Percentiles rank a stretch among this genome's conserved stretches.
Conservation (phyloP, 1,284 basidiomycete species). For the Pseudozyma sp. region DNA sequence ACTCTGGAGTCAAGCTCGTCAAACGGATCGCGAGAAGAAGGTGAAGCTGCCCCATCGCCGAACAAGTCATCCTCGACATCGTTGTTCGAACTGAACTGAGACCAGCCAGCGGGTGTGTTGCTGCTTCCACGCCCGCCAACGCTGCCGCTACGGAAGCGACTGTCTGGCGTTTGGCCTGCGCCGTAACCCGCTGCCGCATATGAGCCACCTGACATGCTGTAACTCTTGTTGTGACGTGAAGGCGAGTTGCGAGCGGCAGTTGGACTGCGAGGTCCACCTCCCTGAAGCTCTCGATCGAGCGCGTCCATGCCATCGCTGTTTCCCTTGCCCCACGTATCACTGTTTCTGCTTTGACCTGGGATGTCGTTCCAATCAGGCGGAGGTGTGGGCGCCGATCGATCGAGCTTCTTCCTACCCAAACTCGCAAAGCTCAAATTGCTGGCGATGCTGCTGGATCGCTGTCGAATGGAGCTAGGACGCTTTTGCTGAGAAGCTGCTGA, state of each 20-base stretch:
- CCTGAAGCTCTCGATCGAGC: conserved; percentile 61
- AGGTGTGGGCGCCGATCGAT: conserved; percentile 36
- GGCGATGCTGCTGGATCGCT: conserved; percentile 38
- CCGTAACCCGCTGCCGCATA: no score
- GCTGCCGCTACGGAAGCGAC: conserved; percentile 22
- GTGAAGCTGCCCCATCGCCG: background rate
- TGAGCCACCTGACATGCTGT: conserved; percentile 9
- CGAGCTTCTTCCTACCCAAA: conserved; percentile 36
- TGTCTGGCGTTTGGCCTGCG: conserved; percentile 4
- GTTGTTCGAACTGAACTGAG: conserved; percentile 28
- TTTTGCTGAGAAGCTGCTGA: conserved; percentile 32
- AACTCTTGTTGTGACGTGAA: conserved; percentile 18
- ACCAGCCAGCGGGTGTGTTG: conserved; percentile 41
- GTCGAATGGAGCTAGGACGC: conserved; percentile 23
- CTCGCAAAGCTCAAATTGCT: conserved; percentile 44
- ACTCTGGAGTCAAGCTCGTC: conserved; percentile 21
- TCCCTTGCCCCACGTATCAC: conserved; percentile 20
- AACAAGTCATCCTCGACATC: conserved; percentile 34
- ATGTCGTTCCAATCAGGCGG: conserved; percentile 45
- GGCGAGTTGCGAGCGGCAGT: conserved; percentile 24
- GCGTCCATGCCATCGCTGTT: conserved; percentile 46
- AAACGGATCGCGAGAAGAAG: conserved; percentile 25
- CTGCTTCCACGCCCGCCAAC: conserved; percentile 18
- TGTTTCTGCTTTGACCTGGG: conserved; percentile 30
- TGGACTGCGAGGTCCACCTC: conserved; percentile 17